These are phyloP conservation scores for Amanita rubescens DNA, from an alignment of 768 basidiomycete genomes.

Conservation along the genomic window DNA sequence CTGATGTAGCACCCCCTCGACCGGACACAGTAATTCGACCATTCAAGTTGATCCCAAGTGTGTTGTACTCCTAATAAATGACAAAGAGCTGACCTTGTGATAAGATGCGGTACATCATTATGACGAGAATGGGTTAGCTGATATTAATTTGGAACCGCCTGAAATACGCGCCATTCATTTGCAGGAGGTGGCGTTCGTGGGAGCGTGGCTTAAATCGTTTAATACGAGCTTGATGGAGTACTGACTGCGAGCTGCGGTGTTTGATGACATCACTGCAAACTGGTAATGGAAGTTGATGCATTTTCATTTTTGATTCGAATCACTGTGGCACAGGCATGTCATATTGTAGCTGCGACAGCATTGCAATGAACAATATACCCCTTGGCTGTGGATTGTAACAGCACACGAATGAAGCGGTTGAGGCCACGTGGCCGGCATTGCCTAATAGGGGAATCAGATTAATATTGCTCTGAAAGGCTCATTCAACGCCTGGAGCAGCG, in stretches of 20 bases:
- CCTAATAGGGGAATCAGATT: neutral
- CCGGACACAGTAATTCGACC: conserved; percentile 68
- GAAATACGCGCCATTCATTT: conserved; percentile 76
- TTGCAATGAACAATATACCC: neutral
- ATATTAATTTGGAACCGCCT: conserved; percentile 58
- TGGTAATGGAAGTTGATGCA: neutral
- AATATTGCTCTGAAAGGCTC: neutral
- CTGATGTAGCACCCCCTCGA: conserved; percentile 59
- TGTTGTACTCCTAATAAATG: conserved; percentile 17
- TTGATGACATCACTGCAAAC: too few species aligned
- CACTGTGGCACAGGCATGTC: neutral
- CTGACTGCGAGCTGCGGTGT: neutral
- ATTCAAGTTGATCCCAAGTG: conserved; percentile 83
- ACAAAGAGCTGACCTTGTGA: neutral
- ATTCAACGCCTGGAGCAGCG: neutral
- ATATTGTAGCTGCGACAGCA: neutral
- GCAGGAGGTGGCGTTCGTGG: conserved; percentile 76
- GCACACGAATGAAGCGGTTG: neutral
- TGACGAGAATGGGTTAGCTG: conserved; percentile 65
- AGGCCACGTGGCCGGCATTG: neutral
- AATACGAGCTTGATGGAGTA: neutral
- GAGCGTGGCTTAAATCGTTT: conserved; percentile 47
- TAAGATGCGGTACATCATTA: conserved; percentile 70
- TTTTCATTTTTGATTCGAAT: too few species aligned
- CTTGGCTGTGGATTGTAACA: too few species aligned